Conservation (phyloP, 1,284 basidiomycete genomes). For the Ustilago nuda region DNA sequence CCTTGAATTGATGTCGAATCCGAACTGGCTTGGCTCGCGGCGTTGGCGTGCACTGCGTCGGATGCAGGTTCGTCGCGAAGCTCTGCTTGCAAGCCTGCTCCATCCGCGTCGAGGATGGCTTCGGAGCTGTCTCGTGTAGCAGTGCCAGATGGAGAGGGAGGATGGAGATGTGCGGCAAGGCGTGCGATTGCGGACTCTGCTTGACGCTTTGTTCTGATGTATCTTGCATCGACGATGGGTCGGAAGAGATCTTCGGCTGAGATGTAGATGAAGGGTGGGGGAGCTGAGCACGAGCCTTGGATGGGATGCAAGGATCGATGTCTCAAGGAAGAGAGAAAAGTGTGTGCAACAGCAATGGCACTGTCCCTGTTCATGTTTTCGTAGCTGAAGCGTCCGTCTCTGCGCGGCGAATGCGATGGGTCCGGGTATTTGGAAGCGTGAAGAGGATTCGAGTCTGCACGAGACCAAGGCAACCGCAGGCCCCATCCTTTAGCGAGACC, state of each 20-base stretch:
- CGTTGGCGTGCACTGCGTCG: neutral
- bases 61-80: conserved; percentile 26
- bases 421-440: conserved; percentile 37
- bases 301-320: conserved; percentile 25
- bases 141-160: conserved; percentile 78
- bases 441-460: conserved; percentile 65
- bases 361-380: conserved; percentile 84
- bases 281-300: conserved; percentile 9
- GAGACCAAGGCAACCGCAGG: conserved; percentile 67
- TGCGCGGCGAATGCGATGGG: neutral
- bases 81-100: conserved; percentile 45
- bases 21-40: neutral
- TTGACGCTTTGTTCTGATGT: conserved; percentile 89
- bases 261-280: conserved; percentile 83
- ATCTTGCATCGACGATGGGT: conserved; percentile 83
- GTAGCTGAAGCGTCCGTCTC: conserved; percentile 72
- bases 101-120: conserved; percentile 44
- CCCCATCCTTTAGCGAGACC: conserved; percentile 65
- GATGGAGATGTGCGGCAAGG: conserved; percentile 74
- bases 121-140: neutral
- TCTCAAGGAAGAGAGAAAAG: conserved; percentile 71
- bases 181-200: conserved; percentile 79
- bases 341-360: conserved; percentile 65
- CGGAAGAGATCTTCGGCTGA: conserved; percentile 94
- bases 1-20: conserved; percentile 2